Evolutionary conservation across 371 early-diverging fungal species (phyloP).

Genomic region (Phascolomyces articulosus): DNA sequence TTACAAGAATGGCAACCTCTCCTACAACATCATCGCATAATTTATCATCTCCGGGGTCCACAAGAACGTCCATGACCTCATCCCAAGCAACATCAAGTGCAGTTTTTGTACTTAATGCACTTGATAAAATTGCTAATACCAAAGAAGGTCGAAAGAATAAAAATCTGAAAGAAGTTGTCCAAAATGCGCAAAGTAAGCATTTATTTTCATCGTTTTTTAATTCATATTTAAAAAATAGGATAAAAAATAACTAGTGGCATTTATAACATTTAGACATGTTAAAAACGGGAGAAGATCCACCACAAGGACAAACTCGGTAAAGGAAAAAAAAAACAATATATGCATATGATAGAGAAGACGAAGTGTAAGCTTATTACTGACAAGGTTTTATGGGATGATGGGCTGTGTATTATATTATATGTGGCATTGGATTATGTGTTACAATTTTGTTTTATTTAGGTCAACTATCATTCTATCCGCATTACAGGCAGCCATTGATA

Average conservation of each 20-base stretch:
- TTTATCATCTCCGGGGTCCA: conserved; percentile 27
- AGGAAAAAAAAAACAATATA: not conserved
- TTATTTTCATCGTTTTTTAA: no score
- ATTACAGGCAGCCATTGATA: conserved; percentile 60
- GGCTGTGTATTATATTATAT: no score
- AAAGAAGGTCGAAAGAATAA: conserved; percentile 57
- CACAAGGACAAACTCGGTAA: conserved; percentile 48
- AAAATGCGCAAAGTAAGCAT: conserved; percentile 46
- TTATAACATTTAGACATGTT: conserved; percentile 27
- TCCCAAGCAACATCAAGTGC: conserved; percentile 46
- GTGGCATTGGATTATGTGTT: no score
- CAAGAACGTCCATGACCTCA: conserved; percentile 24
- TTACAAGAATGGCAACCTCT: conserved; percentile 24
- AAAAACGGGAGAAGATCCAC: conserved; percentile 42
- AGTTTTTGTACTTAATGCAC: conserved; percentile 68
- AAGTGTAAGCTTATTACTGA: no score
- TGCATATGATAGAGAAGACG: no score
- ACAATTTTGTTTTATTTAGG: conserved; percentile 26
- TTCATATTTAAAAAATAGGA: no score
- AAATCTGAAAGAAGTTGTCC: conserved; percentile 50
- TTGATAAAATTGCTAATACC: conserved; percentile 64
- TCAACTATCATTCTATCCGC: conserved; percentile 61
- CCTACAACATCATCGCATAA: conserved; percentile 30
- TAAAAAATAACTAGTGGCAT: not conserved
- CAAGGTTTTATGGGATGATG: no score